Base-by-base conservation (phyloP, 495 filamentous ascomycete species). In the Trypethelium eluteriae region DNA sequence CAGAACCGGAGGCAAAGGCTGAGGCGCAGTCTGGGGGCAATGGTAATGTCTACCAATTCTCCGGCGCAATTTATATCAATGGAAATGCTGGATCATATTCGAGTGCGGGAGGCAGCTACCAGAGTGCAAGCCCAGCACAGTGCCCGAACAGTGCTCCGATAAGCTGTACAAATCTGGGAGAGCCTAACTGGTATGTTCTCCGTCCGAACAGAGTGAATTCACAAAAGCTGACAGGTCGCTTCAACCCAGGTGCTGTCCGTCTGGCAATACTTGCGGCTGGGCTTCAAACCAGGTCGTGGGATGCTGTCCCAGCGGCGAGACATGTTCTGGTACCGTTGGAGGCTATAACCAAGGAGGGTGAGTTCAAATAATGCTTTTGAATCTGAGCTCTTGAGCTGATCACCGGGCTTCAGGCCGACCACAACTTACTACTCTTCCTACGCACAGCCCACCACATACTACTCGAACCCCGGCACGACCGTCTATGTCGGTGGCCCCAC, bases 291-390 rank as follows among this genome's bases (percentile, higher is more conserved):
- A 70, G 38, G 14, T 71, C 38, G 72, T 77, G 39, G 76, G 73
- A 62, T 78, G 76, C 68, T 78, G 76, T 68, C 76, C 74, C 3
- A 34, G 49, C n/a, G 74, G 75, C 38, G 65, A 61, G 38, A 62
- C 66, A 36, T 78, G 75, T 65, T 62, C 62, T 49, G 76, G 74
- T 36, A 59, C 53, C 9, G 53, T 59, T 36, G 53, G 53, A 35
- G 53, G 53, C 32, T 59, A 59, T 36, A 59, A 59, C 14, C 53
- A 59, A 14, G 53, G 53, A 59, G 53, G 53, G 53, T 59, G 53
- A 59, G 53, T 36, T 10, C 5, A 14, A 3, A 14, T 18, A 5
- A 18, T 53, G 14, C 16, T 18, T 53, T 53, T 53, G 49, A 25
- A 25, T 25, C 25, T 25, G 25, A 25, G 25, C 25, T 25, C 25